Conservation (phyloP, 2,329 filamentous ascomycete genomes). For the Metarhizium guizhouense region DNA sequence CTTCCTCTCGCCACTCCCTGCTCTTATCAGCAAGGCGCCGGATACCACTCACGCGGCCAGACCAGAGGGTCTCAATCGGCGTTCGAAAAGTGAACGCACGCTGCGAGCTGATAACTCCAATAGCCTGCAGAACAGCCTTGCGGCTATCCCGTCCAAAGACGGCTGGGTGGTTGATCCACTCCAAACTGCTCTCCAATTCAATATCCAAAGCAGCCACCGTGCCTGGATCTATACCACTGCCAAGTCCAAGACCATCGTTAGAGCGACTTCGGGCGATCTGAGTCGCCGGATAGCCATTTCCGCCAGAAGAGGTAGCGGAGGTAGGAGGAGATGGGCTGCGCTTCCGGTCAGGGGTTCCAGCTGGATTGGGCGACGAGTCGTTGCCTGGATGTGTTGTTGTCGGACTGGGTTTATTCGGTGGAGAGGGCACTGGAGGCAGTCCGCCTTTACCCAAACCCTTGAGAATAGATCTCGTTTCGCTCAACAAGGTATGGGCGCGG, state of each 20-base stretch:
- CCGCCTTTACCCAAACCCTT: constrained; percentile 95
- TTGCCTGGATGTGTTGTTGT: constrained; percentile 39
- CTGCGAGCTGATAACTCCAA: constrained; percentile 93
- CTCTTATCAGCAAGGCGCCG: constrained; percentile 74
- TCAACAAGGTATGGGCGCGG: constrained; percentile 81
- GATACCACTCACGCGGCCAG: constrained; percentile 70
- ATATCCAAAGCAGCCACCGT: constrained; percentile 83
- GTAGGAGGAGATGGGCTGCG: constrained; percentile 42
- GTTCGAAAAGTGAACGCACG: constrained; percentile 90
- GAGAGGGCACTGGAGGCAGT: constrained; percentile 75
- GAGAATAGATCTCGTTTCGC: constrained; percentile 88
- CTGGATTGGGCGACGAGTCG: constrained; percentile 33
- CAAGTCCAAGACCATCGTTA: constrained; percentile 47
- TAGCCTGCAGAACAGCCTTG: constrained; percentile 92
- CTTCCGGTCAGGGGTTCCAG: constrained; percentile 44
- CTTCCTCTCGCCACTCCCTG: constrained; percentile 84
- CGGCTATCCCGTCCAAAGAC: constrained; percentile 90
- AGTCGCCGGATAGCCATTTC: constrained; percentile 28
- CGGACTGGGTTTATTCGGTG: constrained; percentile 33
- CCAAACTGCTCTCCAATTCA: constrained; percentile 80
- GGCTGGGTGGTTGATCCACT: constrained; percentile 96
- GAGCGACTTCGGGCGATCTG: constrained; percentile 44
- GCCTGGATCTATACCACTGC: constrained; percentile 70
- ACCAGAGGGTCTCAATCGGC: constrained; percentile 83
- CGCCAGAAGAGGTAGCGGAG: constrained; percentile 34